These are phyloP conservation scores for Anisodus tanguticus DNA, from an alignment of 257 asterid genomes.

Conservation along the genomic window DNA sequence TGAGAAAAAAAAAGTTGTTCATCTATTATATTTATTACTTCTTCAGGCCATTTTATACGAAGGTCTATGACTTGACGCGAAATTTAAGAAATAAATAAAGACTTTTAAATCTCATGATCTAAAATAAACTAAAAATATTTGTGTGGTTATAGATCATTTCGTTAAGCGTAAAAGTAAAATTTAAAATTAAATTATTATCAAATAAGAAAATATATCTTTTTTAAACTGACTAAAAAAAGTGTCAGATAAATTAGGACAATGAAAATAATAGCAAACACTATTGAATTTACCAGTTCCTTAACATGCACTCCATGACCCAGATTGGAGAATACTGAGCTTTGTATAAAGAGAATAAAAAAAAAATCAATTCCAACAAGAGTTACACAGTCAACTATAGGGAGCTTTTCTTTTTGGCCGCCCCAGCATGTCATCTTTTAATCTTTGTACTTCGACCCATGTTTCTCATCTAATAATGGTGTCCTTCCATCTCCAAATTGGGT, in stretches of 20 bases:
- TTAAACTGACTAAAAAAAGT: no score
- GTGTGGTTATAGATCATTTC: no score
- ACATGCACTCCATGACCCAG: slow-evolving; percentile 5
- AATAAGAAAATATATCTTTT: no score
- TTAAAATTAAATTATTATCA: no score
- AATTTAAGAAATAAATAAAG: no score
- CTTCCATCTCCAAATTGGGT: not conserved
- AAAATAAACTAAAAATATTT: no score
- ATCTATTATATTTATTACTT: not conserved
- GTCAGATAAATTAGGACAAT: no score
- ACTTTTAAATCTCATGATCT: no score
- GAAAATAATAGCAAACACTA: not conserved
- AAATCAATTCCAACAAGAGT: not conserved
- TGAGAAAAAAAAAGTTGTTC: not conserved
- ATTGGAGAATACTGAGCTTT: not conserved
- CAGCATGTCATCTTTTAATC: not conserved
- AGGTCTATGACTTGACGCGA: no score
- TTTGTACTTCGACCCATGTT: slow-evolving; percentile 7
- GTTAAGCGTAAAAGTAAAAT: no score
- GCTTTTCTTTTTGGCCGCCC: not conserved
- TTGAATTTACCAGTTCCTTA: slow-evolving; percentile 4
- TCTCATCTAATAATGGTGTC: slow-evolving; percentile 7
- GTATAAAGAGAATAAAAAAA: not conserved
- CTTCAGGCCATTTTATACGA: no score
- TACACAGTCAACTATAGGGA: not conserved